Conservation (phyloP, 495 filamentous ascomycete species). For the Xylaria intraflava region DNA sequence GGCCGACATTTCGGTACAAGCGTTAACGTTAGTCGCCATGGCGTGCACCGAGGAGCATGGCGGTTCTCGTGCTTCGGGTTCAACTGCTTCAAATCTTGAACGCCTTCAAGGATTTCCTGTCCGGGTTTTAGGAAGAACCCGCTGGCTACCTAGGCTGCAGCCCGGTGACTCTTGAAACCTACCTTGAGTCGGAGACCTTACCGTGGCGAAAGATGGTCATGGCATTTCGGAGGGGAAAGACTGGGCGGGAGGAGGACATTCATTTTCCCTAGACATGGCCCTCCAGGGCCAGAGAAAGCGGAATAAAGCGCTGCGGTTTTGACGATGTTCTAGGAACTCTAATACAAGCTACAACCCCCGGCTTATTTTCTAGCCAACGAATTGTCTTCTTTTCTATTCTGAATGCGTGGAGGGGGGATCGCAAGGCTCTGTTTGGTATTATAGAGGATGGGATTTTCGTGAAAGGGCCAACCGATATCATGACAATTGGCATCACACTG, state of each 20-base stretch:
- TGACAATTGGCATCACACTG: background rate
- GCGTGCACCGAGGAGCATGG: conserved; percentile 28
- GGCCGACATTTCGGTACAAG: conserved; percentile 28
- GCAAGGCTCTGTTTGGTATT: background rate
- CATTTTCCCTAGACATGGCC: background rate
- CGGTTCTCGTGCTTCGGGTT: conserved; percentile 25
- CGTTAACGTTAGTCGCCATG: conserved; percentile 23
- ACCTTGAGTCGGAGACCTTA: background rate
- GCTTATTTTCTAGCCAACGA: background rate
- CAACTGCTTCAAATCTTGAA: conserved; percentile 28
- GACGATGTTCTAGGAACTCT: background rate
- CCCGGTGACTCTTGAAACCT: background rate
- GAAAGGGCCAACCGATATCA: background rate
- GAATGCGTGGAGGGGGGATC: background rate
- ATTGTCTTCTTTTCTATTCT: background rate
- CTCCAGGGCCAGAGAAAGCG: background rate
- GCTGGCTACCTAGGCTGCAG: background rate
- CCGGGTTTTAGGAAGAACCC: too few relatives aligned
- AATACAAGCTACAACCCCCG: background rate
- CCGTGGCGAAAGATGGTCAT: background rate
- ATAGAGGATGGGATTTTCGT: background rate
- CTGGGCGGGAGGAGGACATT: background rate
- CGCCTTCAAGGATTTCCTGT: too few relatives aligned
- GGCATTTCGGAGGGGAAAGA: background rate
- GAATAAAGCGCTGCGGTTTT: background rate